Base-by-base conservation (phyloP, 768 basidiomycete genomes). In the Hirschioporus abietinus region DNA sequence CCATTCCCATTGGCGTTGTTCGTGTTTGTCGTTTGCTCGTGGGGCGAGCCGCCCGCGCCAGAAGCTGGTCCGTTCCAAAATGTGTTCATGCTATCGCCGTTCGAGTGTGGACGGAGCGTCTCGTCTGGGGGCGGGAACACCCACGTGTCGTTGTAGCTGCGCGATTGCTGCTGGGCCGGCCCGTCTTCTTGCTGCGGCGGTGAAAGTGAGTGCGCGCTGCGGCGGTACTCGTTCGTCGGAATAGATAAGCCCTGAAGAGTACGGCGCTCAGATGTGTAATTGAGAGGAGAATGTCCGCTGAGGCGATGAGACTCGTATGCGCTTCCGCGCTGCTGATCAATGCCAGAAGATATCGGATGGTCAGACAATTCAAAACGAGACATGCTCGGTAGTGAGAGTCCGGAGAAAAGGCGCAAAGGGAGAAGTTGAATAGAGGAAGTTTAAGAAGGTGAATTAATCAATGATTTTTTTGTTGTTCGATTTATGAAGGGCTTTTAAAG, bases 81-180 rank as follows among this genome's bases (percentile, higher is more conserved):
- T 52, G 42, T 52, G 42, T 15, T 52, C 42, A 52, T 52, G 3
- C 15, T 52, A 10, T 20, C 12, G 42, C 42, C 42, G 42, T 52
- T 52, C 15, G 42, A 52, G 12, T 52, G 42, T 52, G 42, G 42
- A 52, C 42, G 42, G 42, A 52, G 42, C 2, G 6, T 52, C 42
- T 52, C 42, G 42, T 52, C 42, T 52, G 42, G 42, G 42, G 42
- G 42, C 42, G 42, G 42, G 42, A 52, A 52, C 42, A 52, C 42
- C 42, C 42, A 52, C 42, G 42, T 52, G 42, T 52, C 42, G 42
- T 52, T 52, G 42, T 52, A 52, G 42, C 42, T 52, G 42, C 42
- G 42, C 42, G 42, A 52, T 20, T 52, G 42, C 42, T 52, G 42
- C 42, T 52, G 42, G 42, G 42, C 20, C 42, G 42, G 42, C 6